phyloP scores from a whole-genome alignment of 306 rosid genomes.

The Pyrus communis region DNA sequence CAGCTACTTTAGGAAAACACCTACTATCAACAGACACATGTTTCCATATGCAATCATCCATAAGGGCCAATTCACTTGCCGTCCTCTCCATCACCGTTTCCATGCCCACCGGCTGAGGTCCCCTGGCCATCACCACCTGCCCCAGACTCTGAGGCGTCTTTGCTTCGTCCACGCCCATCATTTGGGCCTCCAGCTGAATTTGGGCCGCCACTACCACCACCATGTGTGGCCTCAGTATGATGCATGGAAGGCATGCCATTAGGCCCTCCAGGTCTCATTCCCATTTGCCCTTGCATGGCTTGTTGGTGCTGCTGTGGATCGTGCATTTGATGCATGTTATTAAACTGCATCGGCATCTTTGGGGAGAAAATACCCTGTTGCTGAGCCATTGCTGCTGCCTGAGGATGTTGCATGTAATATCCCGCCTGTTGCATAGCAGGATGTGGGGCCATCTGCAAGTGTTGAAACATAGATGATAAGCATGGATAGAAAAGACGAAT shows the following conservation, averaged over 20 bases:
- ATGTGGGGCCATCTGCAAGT: conserved; percentile 77
- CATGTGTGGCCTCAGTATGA: conserved; percentile 48
- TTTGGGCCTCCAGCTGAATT: conserved; percentile 36
- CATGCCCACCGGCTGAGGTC: conserved; percentile 47
- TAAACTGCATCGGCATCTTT: conserved; percentile 76
- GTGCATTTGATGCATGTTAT: conserved; percentile 73
- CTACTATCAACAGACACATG: conserved; percentile 62
- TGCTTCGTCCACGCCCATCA: conserved; percentile 63
- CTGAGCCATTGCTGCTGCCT: conserved; percentile 91
- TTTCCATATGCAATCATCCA: conserved; percentile 23
- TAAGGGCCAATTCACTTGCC: conserved; percentile 42
- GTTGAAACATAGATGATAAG: conserved; percentile 16
- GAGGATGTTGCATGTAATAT: conserved; percentile 89
- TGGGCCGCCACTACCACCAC: conserved; percentile 51
- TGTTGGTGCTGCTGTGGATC: conserved; percentile 68
- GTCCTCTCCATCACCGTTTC: conserved; percentile 64
- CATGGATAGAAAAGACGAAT: background rate
- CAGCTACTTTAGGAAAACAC: conserved; percentile 19
- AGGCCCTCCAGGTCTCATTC: conserved; percentile 63
- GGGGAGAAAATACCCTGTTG: conserved; percentile 78
- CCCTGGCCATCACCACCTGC: conserved; percentile 72
- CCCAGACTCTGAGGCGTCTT: conserved; percentile 59
- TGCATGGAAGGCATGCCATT: conserved; percentile 81
- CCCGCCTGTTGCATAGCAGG: conserved; percentile 86
- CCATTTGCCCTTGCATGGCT: conserved; percentile 91